phyloP scores from a whole-genome alignment of 805 yeast genomes.

The Starmerella bombicola region DNA sequence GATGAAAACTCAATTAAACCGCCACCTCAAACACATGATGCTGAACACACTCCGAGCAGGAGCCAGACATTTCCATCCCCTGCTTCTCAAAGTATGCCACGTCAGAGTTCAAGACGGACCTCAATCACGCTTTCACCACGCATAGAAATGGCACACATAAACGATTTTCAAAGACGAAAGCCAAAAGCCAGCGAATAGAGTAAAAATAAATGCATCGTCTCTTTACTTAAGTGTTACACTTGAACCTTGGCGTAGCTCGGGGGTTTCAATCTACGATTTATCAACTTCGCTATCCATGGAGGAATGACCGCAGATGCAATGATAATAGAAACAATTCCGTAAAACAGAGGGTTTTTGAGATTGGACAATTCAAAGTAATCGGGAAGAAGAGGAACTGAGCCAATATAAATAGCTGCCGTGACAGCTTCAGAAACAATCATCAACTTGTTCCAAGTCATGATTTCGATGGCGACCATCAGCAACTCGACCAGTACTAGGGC shows the following conservation, averaged over 20 bases:
- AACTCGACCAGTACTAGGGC: conserved; percentile 73
- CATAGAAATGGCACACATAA: conserved; percentile 13
- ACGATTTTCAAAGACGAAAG: conserved; percentile 15
- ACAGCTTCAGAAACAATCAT: conserved; percentile 64
- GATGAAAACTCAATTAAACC: conserved; percentile 19
- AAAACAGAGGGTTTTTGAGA: conserved; percentile 44
- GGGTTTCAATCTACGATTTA: conserved; percentile 68
- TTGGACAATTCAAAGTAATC: conserved; percentile 76
- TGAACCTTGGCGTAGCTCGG: conserved; percentile 97
- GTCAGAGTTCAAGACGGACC: background rate
- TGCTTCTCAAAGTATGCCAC: too few relatives aligned
- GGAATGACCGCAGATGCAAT: conserved; percentile 67
- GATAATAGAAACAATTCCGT: conserved; percentile 57
- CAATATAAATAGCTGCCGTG: conserved; percentile 54
- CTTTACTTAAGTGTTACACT: conserved; percentile 6
- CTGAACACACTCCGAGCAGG: background rate
- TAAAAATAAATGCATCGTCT: background rate
- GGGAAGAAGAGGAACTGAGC: conserved; percentile 66
- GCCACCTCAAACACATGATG: background rate
- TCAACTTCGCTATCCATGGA: conserved; percentile 71
- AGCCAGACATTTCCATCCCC: background rate
- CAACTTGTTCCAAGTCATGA: conserved; percentile 75
- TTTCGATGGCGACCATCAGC: conserved; percentile 84
- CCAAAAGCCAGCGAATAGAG: conserved; percentile 4
- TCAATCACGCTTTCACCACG: conserved; percentile 2